Conservation (phyloP, 2,329 filamentous ascomycete species). For the Fusarium acutatum region DNA sequence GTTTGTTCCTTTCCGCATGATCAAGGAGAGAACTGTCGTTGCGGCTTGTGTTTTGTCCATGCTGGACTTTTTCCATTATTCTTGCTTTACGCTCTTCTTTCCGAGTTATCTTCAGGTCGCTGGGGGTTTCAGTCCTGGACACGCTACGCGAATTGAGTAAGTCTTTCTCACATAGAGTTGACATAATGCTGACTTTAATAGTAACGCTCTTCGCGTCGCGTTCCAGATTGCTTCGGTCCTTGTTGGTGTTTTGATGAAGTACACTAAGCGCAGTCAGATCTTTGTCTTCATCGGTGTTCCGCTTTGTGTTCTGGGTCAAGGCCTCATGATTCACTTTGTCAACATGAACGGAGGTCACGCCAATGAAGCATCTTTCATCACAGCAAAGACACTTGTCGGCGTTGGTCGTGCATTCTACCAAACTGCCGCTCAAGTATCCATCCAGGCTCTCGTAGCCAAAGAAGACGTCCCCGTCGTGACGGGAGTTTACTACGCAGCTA, state of each 20-base stretch:
- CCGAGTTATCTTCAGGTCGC: constrained; percentile 52
- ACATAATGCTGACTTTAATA: neutral
- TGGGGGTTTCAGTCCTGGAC: constrained; percentile 46
- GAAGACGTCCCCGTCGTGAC: constrained; percentile 50
- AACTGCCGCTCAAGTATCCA: constrained; percentile 36
- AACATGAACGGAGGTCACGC: constrained; percentile 39
- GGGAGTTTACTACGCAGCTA: constrained; percentile 47
- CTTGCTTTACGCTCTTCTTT: constrained; percentile 51
- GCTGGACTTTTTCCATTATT: constrained; percentile 51
- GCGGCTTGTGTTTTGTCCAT: constrained; percentile 49
- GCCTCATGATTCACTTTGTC: constrained; percentile 43
- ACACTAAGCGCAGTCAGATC: constrained; percentile 46
- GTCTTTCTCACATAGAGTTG: rapidly evolving
- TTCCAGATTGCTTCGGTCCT: constrained; percentile 50
- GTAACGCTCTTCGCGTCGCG: constrained; percentile 45
- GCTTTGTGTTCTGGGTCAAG: constrained; percentile 48
- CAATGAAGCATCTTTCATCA: constrained; percentile 48
- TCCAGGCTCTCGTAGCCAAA: constrained; percentile 46
- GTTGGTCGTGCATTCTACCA: constrained; percentile 47
- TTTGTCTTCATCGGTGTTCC: constrained; percentile 43
- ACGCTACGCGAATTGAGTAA: constrained; percentile 50
- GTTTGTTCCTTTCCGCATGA: constrained; percentile 50
- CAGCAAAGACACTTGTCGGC: constrained; percentile 46
- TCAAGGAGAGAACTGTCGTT: constrained; percentile 50
- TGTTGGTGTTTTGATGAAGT: constrained; percentile 48